Evolutionary conservation across 1,284 basidiomycete genomes (phyloP).

Genomic region (Irpex sp.): DNA sequence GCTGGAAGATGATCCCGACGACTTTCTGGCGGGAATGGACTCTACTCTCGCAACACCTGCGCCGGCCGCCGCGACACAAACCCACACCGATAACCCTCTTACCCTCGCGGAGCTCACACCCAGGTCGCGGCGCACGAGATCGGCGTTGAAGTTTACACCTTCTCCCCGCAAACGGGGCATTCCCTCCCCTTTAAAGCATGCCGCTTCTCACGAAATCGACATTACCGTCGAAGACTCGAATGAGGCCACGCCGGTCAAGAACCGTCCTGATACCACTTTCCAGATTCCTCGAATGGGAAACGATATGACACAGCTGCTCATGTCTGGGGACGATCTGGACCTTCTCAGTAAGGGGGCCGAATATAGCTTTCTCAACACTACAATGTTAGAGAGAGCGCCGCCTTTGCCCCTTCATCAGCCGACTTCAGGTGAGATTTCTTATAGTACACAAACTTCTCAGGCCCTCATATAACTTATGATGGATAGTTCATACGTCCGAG

Average conservation of each 20-base stretch:
- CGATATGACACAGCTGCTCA: slow-evolving; percentile 14
- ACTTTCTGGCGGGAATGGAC: slow-evolving; percentile 19
- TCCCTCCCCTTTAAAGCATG: slow-evolving; percentile 21
- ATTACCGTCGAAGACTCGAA: slow-evolving; percentile 21
- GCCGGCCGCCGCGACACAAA: slow-evolving; percentile 8
- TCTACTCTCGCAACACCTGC: slow-evolving; percentile 15
- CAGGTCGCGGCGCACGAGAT: slow-evolving; percentile 14
- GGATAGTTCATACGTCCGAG: neutral
- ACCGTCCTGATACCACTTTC: slow-evolving; percentile 20
- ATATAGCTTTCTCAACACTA: slow-evolving; percentile 3
- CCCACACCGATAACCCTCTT: slow-evolving; percentile 10
- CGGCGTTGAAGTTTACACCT: slow-evolving; percentile 12
- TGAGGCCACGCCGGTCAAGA: slow-evolving; percentile 18
- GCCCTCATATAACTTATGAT: neutral
- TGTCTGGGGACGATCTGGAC: slow-evolving; percentile 13
- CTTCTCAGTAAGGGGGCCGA: slow-evolving; percentile 11
- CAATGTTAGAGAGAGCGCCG: neutral
- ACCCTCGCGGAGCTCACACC: slow-evolving; percentile 27
- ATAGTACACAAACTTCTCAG: neutral
- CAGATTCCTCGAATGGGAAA: slow-evolving; percentile 16
- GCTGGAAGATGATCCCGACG: slow-evolving; percentile 24
- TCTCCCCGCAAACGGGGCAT: slow-evolving; percentile 20
- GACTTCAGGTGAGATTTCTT: neutral
- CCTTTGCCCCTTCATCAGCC: neutral
- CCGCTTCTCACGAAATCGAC: slow-evolving; percentile 18